phyloP scores from a whole-genome alignment of 352 stramenopile genomes.

The Globisporangium alternatum region DNA sequence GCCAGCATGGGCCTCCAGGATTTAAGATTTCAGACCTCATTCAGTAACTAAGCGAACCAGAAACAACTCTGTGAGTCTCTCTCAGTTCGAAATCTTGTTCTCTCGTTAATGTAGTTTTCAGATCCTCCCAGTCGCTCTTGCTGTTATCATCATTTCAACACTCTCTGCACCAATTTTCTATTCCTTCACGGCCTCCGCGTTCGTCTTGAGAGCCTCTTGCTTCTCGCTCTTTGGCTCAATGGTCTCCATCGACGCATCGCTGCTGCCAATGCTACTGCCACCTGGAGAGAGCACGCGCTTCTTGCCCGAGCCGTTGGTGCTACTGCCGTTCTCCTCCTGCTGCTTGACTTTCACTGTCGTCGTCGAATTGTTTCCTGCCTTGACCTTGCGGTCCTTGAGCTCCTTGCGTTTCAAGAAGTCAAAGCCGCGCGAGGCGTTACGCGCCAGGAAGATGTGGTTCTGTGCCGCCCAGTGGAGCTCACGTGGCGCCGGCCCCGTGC shows the following conservation, averaged over 20 bases:
- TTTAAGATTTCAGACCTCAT: not conserved
- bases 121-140: not conserved
- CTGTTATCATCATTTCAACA: not conserved
- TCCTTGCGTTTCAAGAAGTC: conserved; percentile 74
- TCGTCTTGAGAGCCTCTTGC: not conserved
- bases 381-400: conserved; percentile 40
- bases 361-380: not conserved
- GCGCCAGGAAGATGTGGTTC: conserved; percentile 51
- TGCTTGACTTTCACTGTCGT: conserved; percentile 13
- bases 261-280: not conserved
- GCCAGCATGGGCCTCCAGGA: not conserved
- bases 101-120: conserved; percentile 6
- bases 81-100: not conserved
- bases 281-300: conserved; percentile 9
- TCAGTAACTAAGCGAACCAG: not conserved
- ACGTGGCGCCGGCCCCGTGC: conserved; percentile 46
- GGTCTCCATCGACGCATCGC: not conserved
- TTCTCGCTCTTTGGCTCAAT: not conserved
- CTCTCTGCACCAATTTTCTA: conserved; percentile 8
- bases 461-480: conserved; percentile 61
- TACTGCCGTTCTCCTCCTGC: conserved; percentile 19
- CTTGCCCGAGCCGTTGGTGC: conserved; percentile 5
- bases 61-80: not conserved
- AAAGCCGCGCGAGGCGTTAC: conserved; percentile 60
- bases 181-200: not conserved